Evolutionary conservation across 192 early-diverging fungal species (phyloP), one percentile per base, ranked within the genome.

Genomic region (Podila epigama): DNA sequence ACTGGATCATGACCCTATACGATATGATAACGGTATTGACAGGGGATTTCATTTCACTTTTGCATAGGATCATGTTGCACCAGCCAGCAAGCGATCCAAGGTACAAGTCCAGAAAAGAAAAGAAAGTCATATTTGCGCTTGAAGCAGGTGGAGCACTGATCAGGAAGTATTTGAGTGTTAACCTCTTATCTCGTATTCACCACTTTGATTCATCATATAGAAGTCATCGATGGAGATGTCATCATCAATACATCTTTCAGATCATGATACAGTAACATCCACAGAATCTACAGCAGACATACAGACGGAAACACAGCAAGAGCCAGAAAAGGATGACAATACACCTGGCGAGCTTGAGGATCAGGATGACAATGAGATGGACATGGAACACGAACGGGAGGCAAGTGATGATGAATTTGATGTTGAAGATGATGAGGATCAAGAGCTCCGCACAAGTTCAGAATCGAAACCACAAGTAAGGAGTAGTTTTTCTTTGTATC

Each of bases 401-500:
- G 64, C 60, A 32, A 77, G 66, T 22, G 73, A 59, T 13, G 51
- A 63, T 10, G 73, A 64, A 6, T 44, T 57, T 4, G 73, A 77
- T 41, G 60, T 75, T 0, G 73, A 77, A 25, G 73, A 77, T 22
- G 73, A 77, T 7, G 73, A 68, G 22, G 73, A 77, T 40, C 65
- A 68, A 12, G 73, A 77, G 53, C 28, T 77, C 51, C 57, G 59
- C 18, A 35, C 59, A 35, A 68, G 58, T 48, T 20, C 60, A 27
- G 36, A 11, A 15, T 33, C 57, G 25, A 41, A 22, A 27, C 29
- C 41, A 25, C 60, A 64, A 28, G 73, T 77, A 63, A 20, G 29
- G 32, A 33, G 5, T 33, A 9, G 29, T 20, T 22, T n/a, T 29
- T 4, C 7, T 18, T 11, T 32, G 16, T 16, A 55, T 4, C 10